Percentiles rank a stretch among this genome's conserved stretches.
These are phyloP conservation scores for Talaromyces sp. DNA, from an alignment of 2,329 filamentous ascomycete genomes.

Conservation along the genomic window DNA sequence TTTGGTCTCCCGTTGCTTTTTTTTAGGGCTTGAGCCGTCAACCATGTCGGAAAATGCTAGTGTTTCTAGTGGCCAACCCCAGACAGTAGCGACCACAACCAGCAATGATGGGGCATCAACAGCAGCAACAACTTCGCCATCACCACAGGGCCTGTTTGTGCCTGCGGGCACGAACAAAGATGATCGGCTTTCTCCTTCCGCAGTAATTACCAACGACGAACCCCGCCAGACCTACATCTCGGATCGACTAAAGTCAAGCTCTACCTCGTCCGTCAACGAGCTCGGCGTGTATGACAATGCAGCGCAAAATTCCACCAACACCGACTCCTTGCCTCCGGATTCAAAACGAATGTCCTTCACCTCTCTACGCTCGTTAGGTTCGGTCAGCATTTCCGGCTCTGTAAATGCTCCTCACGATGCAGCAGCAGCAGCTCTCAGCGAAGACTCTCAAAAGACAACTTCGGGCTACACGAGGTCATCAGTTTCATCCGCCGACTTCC, in stretches of 20 bases:
- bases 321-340: slow-evolving; percentile 29
- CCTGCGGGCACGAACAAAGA: not conserved
- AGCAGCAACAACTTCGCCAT: not conserved
- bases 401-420: slow-evolving; percentile 23
- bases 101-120: slow-evolving; percentile 2
- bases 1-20: not conserved
- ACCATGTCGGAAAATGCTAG: slow-evolving; percentile 17
- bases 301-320: not conserved
- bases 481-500: slow-evolving; percentile 19
- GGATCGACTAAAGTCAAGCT: slow-evolving; percentile 5
- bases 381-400: slow-evolving; percentile 40
- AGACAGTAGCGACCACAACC: not conserved
- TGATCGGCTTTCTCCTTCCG: slow-evolving; percentile 2
- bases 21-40: slow-evolving; percentile 9
- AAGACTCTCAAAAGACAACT: slow-evolving; percentile 14
- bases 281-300: slow-evolving; percentile 12
- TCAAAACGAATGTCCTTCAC: slow-evolving; percentile 68
- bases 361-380: slow-evolving; percentile 61
- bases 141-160: not conserved
- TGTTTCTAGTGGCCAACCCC: slow-evolving; percentile 9
- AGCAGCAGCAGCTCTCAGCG: slow-evolving; percentile 11
- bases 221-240: slow-evolving; percentile 4
- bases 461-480: slow-evolving; percentile 16
- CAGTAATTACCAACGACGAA: slow-evolving; percentile 8
- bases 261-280: slow-evolving; percentile 14